Evolutionary conservation across 306 rosid genomes (phyloP).

Genomic region (Biancaea sappan): DNA sequence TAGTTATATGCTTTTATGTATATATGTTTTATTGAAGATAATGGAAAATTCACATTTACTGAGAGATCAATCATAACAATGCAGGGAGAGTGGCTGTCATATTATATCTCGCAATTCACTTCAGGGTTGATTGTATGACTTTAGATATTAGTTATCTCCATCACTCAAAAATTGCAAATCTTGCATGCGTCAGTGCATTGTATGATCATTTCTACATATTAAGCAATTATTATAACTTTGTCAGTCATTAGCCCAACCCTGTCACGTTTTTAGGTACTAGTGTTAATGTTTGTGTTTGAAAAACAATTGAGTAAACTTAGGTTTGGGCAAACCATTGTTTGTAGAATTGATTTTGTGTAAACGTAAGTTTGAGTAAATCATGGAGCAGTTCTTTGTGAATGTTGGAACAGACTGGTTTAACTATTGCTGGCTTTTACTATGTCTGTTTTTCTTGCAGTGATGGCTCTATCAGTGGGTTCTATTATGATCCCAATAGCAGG

Average conservation of each 20-base stretch:
- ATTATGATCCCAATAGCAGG: constrained; percentile 97
- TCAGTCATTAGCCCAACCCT: not conserved
- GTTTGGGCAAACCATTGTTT: too few species aligned
- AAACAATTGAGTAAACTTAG: too few species aligned
- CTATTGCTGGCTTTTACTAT: constrained; percentile 94
- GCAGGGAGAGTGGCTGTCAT: constrained; percentile 4
- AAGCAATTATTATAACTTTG: not conserved
- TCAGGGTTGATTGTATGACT: not conserved
- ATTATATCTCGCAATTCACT: not conserved
- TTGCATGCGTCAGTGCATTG: not conserved
- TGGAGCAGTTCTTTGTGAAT: constrained; percentile 94
- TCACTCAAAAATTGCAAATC: not conserved
- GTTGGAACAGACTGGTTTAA: constrained; percentile 97
- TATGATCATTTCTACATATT: not conserved
- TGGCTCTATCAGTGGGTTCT: constrained; percentile 92
- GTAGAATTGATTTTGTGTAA: too few species aligned
- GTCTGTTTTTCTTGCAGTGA: constrained; percentile 94
- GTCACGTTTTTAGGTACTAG: not conserved
- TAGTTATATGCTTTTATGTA: too few species aligned
- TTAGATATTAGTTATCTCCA: not conserved
- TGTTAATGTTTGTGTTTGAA: too few species aligned
- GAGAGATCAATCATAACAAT: not conserved
- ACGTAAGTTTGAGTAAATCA: too few species aligned
- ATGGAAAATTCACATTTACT: not conserved
- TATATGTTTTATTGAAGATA: not conserved